Conservation (phyloP, 495 filamentous ascomycete species). For the Penicillium malachiteum region DNA sequence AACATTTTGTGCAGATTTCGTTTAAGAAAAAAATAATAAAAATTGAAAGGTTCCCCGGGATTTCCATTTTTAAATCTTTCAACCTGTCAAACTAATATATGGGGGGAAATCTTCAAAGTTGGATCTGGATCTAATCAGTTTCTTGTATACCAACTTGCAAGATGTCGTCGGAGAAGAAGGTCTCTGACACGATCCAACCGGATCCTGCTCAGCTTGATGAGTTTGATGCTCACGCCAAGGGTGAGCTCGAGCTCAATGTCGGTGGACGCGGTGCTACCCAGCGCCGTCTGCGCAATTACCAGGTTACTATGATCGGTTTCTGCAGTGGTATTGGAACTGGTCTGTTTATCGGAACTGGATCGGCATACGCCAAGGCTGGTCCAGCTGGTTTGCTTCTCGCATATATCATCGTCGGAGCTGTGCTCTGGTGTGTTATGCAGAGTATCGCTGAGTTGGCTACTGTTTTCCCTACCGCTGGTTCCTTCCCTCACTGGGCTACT, state of each 20-base stretch:
- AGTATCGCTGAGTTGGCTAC: conserved; percentile 71
- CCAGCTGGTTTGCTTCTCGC: conserved; percentile 68
- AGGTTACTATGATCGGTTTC: conserved; percentile 42
- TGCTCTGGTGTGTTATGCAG: conserved; percentile 59
- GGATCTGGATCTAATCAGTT: background rate
- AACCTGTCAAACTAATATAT: background rate
- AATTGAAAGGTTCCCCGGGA: conserved; percentile 5
- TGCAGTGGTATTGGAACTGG: conserved; percentile 63
- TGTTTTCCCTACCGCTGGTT: conserved; percentile 68
- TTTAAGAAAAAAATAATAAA: conserved; percentile 9
- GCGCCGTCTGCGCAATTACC: conserved; percentile 38
- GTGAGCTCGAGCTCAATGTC: conserved; percentile 35
- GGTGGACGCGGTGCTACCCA: conserved; percentile 37
- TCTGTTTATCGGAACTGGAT: conserved; percentile 72
- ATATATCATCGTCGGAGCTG: conserved; percentile 65
- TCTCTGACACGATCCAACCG: conserved; percentile 18
- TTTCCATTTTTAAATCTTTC: background rate
- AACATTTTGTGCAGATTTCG: conserved; percentile 6
- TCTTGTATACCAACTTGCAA: background rate
- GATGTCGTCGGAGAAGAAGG: conserved; percentile 12
- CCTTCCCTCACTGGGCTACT: conserved; percentile 71
- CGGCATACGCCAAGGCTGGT: conserved; percentile 63
- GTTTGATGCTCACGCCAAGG: conserved; percentile 23
- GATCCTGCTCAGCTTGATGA: conserved; percentile 18
- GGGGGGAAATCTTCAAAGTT: background rate